These are phyloP conservation scores for Craterostigma plantagineum DNA, from an alignment of 257 asterid species.

Conservation along the genomic window DNA sequence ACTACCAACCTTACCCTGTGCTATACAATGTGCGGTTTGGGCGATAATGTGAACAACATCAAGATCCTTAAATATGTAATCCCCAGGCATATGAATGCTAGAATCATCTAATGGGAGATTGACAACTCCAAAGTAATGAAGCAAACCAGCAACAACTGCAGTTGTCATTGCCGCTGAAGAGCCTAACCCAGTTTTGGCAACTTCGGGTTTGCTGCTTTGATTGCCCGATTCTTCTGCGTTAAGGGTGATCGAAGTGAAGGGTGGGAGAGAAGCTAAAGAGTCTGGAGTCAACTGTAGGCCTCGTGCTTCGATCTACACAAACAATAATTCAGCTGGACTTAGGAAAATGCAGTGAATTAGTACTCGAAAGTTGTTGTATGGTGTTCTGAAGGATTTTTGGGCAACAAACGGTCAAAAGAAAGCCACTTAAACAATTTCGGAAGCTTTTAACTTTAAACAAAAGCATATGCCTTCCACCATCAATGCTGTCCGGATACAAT, in stretches of 20 bases:
- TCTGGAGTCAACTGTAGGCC: slow-evolving; percentile 82
- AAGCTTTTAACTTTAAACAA: too few species aligned
- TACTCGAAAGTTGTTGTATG: not conserved
- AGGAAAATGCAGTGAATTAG: not conserved
- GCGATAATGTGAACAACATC: slow-evolving; percentile 79
- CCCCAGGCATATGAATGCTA: slow-evolving; percentile 15
- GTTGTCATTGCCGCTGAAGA: slow-evolving; percentile 99
- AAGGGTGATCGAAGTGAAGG: slow-evolving; percentile 74
- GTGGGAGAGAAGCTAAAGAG: slow-evolving; percentile 78
- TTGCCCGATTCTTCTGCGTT: slow-evolving; percentile 62
- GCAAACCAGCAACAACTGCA: slow-evolving; percentile 88
- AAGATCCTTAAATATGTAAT: slow-evolving; percentile 21
- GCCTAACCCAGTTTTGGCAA: slow-evolving; percentile 98
- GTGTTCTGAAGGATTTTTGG: too few species aligned
- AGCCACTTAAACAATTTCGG: too few species aligned
- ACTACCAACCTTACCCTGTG: slow-evolving; percentile 98
- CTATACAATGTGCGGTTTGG: slow-evolving; percentile 95
- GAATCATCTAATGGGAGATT: slow-evolving; percentile 30
- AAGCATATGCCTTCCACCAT: too few species aligned
- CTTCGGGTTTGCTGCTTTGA: slow-evolving; percentile 73
- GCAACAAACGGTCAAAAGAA: too few species aligned
- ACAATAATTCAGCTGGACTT: slow-evolving; percentile 7
- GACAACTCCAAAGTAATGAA: slow-evolving; percentile 78
- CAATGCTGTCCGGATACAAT: too few species aligned
- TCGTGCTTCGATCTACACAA: slow-evolving; percentile 68